Percentiles rank a stretch among this genome's conserved stretches.
These are phyloP conservation scores for Aspergillus clavatus DNA, from an alignment of 2,329 filamentous ascomycete genomes.

Conservation along the genomic window DNA sequence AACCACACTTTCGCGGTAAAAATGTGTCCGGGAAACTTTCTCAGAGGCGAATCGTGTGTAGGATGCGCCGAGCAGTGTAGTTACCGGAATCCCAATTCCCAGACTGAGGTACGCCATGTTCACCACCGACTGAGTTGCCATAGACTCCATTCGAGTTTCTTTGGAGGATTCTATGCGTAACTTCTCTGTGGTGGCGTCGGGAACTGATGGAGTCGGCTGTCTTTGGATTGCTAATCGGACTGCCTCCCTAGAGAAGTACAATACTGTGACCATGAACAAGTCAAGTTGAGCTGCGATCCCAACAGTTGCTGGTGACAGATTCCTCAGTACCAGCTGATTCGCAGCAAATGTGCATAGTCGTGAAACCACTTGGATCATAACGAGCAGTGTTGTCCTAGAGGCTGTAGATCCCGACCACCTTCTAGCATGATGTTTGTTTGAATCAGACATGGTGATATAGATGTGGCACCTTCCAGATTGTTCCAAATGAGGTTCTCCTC, in stretches of 20 bases:
- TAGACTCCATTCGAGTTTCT: slow-evolving; percentile 19
- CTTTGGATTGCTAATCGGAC: slow-evolving; percentile 87
- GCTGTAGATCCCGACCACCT: slow-evolving; percentile 40
- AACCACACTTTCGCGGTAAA: slow-evolving; percentile 54
- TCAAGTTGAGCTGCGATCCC: slow-evolving; percentile 87
- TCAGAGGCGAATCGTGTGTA: slow-evolving; percentile 58
- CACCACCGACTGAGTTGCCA: slow-evolving; percentile 65
- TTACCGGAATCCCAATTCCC: slow-evolving; percentile 60
- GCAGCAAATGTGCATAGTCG: slow-evolving; percentile 82
- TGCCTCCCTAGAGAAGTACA: slow-evolving; percentile 91
- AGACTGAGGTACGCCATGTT: slow-evolving; percentile 84
- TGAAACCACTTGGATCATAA: slow-evolving; percentile 82
- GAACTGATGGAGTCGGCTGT: slow-evolving; percentile 43
- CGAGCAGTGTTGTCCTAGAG: slow-evolving; percentile 76
- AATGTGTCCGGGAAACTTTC: slow-evolving; percentile 54
- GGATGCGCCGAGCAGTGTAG: slow-evolving; percentile 59
- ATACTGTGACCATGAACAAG: slow-evolving; percentile 84
- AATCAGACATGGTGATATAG: slow-evolving; percentile 14
- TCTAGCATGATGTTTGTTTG: slow-evolving; percentile 16
- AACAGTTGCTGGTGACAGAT: slow-evolving; percentile 76
- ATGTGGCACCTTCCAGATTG: not conserved
- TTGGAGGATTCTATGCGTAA: slow-evolving; percentile 7
- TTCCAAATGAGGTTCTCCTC: not conserved
- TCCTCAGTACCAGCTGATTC: slow-evolving; percentile 86
- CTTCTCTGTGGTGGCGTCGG: slow-evolving; percentile 11